A percentile compares a stretch with the other conserved stretches of the same genome.
phyloP scores from a whole-genome alignment of 2,329 filamentous ascomycete species.

The Elsinoe australis region DNA sequence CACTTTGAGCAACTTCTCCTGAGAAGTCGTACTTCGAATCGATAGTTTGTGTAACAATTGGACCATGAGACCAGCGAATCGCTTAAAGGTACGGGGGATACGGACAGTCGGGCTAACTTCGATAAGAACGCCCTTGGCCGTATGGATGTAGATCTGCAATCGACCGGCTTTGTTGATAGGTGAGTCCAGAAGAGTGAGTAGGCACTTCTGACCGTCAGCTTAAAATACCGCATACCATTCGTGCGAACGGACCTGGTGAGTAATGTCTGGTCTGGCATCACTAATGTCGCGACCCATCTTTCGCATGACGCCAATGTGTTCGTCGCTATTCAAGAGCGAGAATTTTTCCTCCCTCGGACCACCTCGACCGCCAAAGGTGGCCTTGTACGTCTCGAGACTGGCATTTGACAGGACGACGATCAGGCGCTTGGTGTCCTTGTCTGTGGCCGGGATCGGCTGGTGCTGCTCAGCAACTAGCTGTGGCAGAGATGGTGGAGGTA shows the following conservation, averaged over 20 bases:
- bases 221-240: too few relatives aligned
- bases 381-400: slow-evolving; percentile 94
- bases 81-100: slow-evolving; percentile 97
- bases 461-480: slow-evolving; percentile 92
- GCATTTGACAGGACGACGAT: slow-evolving; percentile 97
- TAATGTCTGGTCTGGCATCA: slow-evolving; percentile 94
- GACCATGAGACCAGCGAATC: slow-evolving; percentile 97
- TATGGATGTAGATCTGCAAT: slow-evolving; percentile 98
- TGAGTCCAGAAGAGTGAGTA: slow-evolving; percentile 92
- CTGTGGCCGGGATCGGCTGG: slow-evolving; percentile 69
- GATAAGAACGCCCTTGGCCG: slow-evolving; percentile 92
- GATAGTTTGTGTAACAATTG: slow-evolving; percentile 92
- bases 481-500: slow-evolving; percentile 82
- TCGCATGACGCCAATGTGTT: slow-evolving; percentile 97
- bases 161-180: slow-evolving; percentile 97
- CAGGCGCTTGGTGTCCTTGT: slow-evolving; percentile 84
- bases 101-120: slow-evolving; percentile 97
- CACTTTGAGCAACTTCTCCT: slow-evolving; percentile 94
- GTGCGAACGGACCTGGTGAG: slow-evolving; percentile 86
- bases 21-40: slow-evolving; percentile 91
- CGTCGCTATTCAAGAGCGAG: slow-evolving; percentile 94
- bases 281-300: slow-evolving; percentile 99
- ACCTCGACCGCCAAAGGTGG: slow-evolving; percentile 53
- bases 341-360: slow-evolving; percentile 83
- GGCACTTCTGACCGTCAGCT: slow-evolving; percentile 56